Evolutionary conservation across 306 rosid species (phyloP), one percentile per base, ranked within the genome.

Genomic region (Datisca glomerata): DNA sequence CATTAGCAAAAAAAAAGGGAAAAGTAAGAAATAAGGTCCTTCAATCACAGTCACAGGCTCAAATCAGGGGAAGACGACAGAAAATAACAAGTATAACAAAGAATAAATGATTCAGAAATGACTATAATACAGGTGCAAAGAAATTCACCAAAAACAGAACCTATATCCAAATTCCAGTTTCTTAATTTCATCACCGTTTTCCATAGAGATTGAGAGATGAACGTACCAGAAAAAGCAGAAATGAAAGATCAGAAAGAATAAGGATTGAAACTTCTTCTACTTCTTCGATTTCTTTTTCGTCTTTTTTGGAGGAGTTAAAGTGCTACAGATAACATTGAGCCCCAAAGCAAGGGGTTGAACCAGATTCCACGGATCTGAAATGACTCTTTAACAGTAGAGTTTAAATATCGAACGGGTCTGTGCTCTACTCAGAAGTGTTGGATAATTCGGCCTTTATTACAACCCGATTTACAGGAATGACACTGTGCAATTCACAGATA

Each of bases 361-460:
- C 52, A 42, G 49, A 36, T 25, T 38, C 28, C 43, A 46, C 61
- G 59, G 69, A 61, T 72, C 77, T 53, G 60, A 65, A 56, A 53
- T n/a, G 42, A 9, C n/a, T n/a, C 11, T 45, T 8, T 48, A 34
- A 21, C 62, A 40, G 66, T 51, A 22, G 24, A 21, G 40, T 67
- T 51, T 67, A 56, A 62, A 37, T 38, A 24, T 37, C 20, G 20
- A 45, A 12, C 13, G n/a, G n/a, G n/a, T n/a, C n/a, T n/a, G n/a
- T n/a, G n/a, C n/a, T n/a, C n/a, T n/a, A n/a, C n/a, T n/a, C n/a
- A n/a, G n/a, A n/a, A n/a, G n/a, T n/a, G n/a, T n/a, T n/a, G n/a
- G n/a, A n/a, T n/a, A n/a, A n/a, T n/a, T n/a, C n/a, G n/a, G n/a
- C n/a, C n/a, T n/a, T n/a, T n/a, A n/a, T n/a, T n/a, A n/a, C n/a